Evolutionary conservation across 495 filamentous ascomycete species (phyloP).

Genomic region (Podospora australis): DNA sequence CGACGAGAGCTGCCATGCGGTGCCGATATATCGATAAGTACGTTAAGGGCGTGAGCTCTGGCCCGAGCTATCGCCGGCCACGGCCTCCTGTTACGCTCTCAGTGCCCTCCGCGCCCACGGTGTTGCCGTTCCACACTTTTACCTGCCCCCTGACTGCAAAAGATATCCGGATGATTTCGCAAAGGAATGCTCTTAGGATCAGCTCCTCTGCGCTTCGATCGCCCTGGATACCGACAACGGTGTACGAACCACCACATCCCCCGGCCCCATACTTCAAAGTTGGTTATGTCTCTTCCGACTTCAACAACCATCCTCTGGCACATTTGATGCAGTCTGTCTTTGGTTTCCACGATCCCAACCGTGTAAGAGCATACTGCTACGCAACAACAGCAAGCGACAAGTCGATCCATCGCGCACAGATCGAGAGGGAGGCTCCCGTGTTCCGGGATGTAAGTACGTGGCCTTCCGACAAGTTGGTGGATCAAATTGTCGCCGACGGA

Average conservation of each 20-base stretch:
- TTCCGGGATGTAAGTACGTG: constrained; percentile 86
- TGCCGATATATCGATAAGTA: constrained; percentile 87
- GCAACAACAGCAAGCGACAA: constrained; percentile 92
- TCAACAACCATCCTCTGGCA: constrained; percentile 97
- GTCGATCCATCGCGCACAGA: constrained; percentile 87
- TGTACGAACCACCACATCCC: constrained; percentile 77
- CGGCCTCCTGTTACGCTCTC: constrained; percentile 68
- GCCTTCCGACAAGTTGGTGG: constrained; percentile 77
- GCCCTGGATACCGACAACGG: constrained; percentile 74
- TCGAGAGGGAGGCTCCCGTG: constrained; percentile 87
- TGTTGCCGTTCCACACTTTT: constrained; percentile 98
- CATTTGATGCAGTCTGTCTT: constrained; percentile 99
- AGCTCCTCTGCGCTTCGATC: constrained; percentile 80
- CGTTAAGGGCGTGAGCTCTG: constrained; percentile 52
- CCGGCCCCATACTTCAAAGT: constrained; percentile 79
- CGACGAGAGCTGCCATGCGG: constrained; percentile 67
- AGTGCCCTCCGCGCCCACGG: constrained; percentile 85
- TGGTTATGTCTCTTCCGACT: constrained; percentile 96
- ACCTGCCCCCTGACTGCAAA: constrained; percentile 90
- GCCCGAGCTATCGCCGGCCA: constrained; percentile 62
- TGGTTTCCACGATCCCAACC: constrained; percentile 70
- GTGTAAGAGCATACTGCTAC: constrained; percentile 86
- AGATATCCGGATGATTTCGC: constrained; percentile 91
- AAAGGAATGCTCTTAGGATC: constrained; percentile 89
- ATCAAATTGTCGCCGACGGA: constrained; percentile 84